phyloP scores from a whole-genome alignment of 2,329 filamentous ascomycete genomes.

The Cytospora chrysosperma region DNA sequence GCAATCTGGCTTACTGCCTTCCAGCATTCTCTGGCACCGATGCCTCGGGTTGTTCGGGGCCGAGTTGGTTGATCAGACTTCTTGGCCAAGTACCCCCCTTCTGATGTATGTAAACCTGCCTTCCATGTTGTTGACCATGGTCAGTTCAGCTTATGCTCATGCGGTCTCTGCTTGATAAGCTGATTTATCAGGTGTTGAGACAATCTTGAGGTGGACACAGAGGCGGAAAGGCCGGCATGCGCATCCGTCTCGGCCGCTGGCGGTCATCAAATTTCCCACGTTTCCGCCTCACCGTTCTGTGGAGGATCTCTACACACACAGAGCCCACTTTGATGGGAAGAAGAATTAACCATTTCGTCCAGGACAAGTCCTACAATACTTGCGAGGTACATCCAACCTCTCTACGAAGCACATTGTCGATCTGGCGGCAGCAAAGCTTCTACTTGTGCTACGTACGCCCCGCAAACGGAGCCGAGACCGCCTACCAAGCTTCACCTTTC shows the following conservation, averaged over 20 bases:
- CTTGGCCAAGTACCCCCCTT: background rate
- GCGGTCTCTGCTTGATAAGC: conserved; percentile 13
- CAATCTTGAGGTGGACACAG: conserved; percentile 16
- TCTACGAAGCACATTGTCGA: background rate
- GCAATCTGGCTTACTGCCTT: conserved; percentile 4
- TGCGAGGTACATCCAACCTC: too few species aligned
- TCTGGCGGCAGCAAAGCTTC: background rate
- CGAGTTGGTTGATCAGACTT: background rate
- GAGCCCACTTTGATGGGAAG: background rate
- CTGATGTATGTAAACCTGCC: background rate
- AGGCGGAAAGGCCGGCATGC: conserved; percentile 21
- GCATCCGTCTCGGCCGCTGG: conserved; percentile 12
- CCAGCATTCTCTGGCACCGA: conserved; percentile 13
- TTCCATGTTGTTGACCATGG: background rate
- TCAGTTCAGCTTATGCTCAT: background rate
- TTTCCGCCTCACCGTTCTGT: conserved; percentile 1
- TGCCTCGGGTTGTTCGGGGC: conserved; percentile 9
- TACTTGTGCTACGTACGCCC: background rate
- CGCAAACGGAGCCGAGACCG: conserved; percentile 15
- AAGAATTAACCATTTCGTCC: background rate
- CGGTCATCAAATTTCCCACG: conserved; percentile 3
- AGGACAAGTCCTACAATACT: background rate
- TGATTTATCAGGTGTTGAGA: conserved; percentile 11
- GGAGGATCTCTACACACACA: background rate
- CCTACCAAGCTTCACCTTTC: conserved; percentile 15